phyloP scores from a whole-genome alignment of 2,329 filamentous ascomycete species.

The Penicillium hordei region DNA sequence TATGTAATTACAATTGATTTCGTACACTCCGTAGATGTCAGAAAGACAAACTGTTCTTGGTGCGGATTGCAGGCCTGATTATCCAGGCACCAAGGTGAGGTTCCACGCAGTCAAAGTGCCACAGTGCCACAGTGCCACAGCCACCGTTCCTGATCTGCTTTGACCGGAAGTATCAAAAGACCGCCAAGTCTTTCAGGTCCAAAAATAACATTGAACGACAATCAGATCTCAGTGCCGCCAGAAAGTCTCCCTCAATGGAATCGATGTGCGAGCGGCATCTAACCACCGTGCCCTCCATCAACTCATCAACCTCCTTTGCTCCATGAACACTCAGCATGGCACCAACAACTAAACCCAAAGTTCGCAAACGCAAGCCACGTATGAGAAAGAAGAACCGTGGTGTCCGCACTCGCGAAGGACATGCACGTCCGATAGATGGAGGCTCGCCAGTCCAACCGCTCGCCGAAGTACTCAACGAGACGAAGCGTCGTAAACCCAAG shows the following conservation, averaged over 20 bases:
- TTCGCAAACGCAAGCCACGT: slow-evolving; percentile 6
- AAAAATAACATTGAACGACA: background rate
- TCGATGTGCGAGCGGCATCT: background rate
- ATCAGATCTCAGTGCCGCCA: background rate
- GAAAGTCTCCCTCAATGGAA: background rate
- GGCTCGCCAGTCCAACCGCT: background rate
- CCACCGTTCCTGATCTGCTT: slow-evolving; percentile 3
- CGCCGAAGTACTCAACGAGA: slow-evolving; percentile 3
- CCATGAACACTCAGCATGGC: slow-evolving; percentile 15
- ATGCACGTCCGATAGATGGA: background rate
- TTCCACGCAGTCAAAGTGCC: background rate
- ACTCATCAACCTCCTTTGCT: background rate
- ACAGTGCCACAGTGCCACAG: slow-evolving; percentile 2
- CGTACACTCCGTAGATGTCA: background rate
- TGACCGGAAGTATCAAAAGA: slow-evolving; percentile 8
- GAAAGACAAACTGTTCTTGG: background rate
- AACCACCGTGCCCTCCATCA: background rate
- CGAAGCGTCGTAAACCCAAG: slow-evolving; percentile 7
- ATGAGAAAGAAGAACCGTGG: slow-evolving; percentile 10
- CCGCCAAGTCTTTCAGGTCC: background rate
- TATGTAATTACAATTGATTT: too few relatives aligned
- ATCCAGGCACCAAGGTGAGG: background rate
- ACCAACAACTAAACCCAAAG: slow-evolving; percentile 11
- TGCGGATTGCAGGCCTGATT: background rate
- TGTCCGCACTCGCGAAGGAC: slow-evolving; percentile 6